Evolutionary conservation across 2,329 filamentous ascomycete species (phyloP).

Genomic region (Penicillium sp.): DNA sequence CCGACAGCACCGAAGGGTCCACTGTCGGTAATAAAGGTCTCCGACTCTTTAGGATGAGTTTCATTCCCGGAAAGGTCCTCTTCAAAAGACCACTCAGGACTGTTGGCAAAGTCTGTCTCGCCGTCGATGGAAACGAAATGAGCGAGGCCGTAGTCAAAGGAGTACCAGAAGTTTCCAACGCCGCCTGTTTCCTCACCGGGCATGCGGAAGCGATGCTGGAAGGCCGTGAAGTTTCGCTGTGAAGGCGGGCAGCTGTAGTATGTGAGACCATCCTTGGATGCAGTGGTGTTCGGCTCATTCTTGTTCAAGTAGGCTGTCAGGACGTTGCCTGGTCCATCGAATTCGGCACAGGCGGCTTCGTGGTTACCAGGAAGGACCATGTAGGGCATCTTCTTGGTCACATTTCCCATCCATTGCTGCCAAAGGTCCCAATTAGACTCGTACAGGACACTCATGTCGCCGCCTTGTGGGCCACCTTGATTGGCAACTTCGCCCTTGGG

Average conservation of each 20-base stretch:
- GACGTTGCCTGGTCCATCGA: constrained; percentile 51
- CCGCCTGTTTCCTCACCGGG: constrained; percentile 54
- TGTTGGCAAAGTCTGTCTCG: constrained; percentile 57
- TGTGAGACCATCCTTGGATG: constrained; percentile 42
- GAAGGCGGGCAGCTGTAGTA: constrained; percentile 59
- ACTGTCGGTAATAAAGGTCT: constrained; percentile 54
- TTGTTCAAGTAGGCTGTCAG: constrained; percentile 55
- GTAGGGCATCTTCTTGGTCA: constrained; percentile 53
- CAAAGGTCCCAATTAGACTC: constrained; percentile 59
- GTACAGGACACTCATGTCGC: constrained; percentile 56
- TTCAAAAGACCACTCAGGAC: constrained; percentile 52
- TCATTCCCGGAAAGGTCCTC: constrained; percentile 49
- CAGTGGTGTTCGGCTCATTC: constrained; percentile 49
- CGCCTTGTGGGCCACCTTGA: constrained; percentile 53
- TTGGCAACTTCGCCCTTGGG: constrained; percentile 51
- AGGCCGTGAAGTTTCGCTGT: constrained; percentile 58
- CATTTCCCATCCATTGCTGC: constrained; percentile 54
- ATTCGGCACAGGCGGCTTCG: constrained; percentile 54
- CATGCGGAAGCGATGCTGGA: constrained; percentile 58
- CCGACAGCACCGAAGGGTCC: constrained; percentile 55
- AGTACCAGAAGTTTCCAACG: constrained; percentile 60
- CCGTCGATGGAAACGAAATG: constrained; percentile 55
- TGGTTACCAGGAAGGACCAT: constrained; percentile 59
- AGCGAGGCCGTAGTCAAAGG: constrained; percentile 59
- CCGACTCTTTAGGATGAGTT: constrained; percentile 43